Conservation (phyloP, 73 alveolate genomes). For the Symbiodinium natans region DNA sequence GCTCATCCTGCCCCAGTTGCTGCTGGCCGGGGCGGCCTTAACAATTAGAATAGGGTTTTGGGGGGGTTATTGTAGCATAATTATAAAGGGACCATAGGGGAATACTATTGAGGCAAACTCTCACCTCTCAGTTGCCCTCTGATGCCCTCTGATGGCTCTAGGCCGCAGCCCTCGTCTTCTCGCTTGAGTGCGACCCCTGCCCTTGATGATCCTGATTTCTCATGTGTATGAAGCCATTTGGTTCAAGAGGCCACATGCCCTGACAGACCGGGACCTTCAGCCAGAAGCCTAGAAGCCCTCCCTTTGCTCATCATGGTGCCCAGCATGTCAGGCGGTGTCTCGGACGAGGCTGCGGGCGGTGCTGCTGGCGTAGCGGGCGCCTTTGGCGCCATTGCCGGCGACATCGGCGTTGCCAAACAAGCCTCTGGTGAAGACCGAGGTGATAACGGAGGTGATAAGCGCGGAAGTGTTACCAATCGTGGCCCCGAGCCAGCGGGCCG, state of each 20-base stretch:
- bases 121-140: background rate
- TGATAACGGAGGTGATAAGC: background rate
- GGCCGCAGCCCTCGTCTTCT: no score
- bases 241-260: background rate
- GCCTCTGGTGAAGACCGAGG: conserved; percentile 8
- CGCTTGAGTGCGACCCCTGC: no score
- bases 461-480: conserved; percentile 5
- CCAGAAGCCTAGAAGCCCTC: background rate
- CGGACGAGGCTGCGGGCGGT: background rate
- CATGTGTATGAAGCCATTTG: no score
- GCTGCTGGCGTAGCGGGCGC: background rate
- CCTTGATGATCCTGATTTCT: no score
- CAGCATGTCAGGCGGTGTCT: background rate
- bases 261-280: background rate
- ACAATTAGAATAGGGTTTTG: no score
- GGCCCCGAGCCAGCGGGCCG: background rate
- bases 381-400: no score
- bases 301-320: background rate
- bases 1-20: conserved; percentile 63
- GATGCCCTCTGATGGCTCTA: no score
- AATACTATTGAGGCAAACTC: background rate
- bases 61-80: no score
- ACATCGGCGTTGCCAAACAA: background rate
- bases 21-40: conserved; percentile 22
- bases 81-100: no score